Evolutionary conservation across 2,329 filamentous ascomycete genomes (phyloP).

Genomic region (Cladophialophora bantiana): DNA sequence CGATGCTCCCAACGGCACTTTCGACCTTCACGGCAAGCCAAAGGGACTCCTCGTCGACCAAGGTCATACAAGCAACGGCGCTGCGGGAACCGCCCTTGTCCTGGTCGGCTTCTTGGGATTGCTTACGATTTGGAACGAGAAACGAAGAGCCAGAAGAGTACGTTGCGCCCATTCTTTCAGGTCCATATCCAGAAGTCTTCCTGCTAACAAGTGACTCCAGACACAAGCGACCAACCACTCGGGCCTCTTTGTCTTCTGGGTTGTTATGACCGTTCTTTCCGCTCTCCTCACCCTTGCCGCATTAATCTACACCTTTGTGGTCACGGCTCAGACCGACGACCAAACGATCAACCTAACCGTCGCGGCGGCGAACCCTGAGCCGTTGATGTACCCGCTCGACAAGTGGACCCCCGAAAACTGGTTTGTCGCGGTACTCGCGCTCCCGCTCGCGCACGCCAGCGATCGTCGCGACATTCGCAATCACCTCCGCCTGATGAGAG

Average conservation of each 20-base stretch:
- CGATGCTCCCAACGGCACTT: conserved; percentile 29
- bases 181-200: not conserved
- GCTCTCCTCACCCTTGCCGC: conserved; percentile 35
- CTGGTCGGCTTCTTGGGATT: conserved; percentile 36
- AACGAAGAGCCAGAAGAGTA: conserved; percentile 28
- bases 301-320: conserved; percentile 38
- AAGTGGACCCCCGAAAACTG: conserved; percentile 41
- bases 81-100: conserved; percentile 39
- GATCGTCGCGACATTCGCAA: conserved; percentile 34
- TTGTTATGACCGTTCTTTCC: conserved; percentile 35
- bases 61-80: conserved; percentile 40
- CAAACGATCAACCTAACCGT: conserved; percentile 40
- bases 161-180: not conserved
- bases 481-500: conserved; percentile 37
- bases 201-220: conserved; percentile 5
- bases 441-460: conserved; percentile 31
- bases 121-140: conserved; percentile 34
- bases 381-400: conserved; percentile 42
- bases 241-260: conserved; percentile 34
- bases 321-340: conserved; percentile 32
- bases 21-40: conserved; percentile 38
- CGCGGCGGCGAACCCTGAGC: conserved; percentile 43
- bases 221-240: conserved; percentile 24
- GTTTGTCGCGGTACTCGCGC: conserved; percentile 37
- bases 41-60: conserved; percentile 31